Percentiles rank a stretch among this genome's conserved stretches.
These are phyloP conservation scores for Dothideomycetes sp. DNA, from an alignment of 2,329 filamentous ascomycete genomes.

Conservation along the genomic window DNA sequence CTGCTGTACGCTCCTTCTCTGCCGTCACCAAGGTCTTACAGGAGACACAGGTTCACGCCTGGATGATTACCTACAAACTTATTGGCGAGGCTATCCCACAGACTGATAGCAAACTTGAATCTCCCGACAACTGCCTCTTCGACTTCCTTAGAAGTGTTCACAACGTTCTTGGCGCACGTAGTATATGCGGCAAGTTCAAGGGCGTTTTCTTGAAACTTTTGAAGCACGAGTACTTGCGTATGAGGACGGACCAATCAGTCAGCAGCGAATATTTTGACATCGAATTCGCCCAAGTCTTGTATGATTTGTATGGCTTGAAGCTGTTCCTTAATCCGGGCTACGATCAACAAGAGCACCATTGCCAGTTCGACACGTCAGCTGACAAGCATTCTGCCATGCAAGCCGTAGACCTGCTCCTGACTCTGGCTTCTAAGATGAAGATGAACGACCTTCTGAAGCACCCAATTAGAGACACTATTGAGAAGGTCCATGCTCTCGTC, in stretches of 20 bases:
- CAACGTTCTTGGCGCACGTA: constrained; percentile 70
- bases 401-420: constrained; percentile 73
- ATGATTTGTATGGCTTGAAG: constrained; percentile 72
- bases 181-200: constrained; percentile 73
- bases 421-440: constrained; percentile 69
- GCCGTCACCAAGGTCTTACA: constrained; percentile 43
- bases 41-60: constrained; percentile 77
- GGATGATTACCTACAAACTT: constrained; percentile 77
- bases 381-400: constrained; percentile 71
- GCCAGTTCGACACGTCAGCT: constrained; percentile 58
- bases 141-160: constrained; percentile 75
- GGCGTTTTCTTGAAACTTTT: constrained; percentile 84
- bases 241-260: constrained; percentile 33
- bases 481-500: constrained; percentile 83
- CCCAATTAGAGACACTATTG: constrained; percentile 79
- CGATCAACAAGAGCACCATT: constrained; percentile 58
- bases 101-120: constrained; percentile 48
- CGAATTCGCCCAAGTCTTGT: constrained; percentile 76
- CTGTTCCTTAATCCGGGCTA: constrained; percentile 30
- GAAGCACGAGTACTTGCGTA: constrained; percentile 70
- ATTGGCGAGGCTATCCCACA: constrained; percentile 65
- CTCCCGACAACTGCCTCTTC: constrained; percentile 60
- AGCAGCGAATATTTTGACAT: constrained; percentile 73
- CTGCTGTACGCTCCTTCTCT: constrained; percentile 15
- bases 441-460: constrained; percentile 89